Percentiles rank a stretch among this genome's conserved stretches.
phyloP scores from a whole-genome alignment of 148 eudicot genomes.

The Silene latifolia region DNA sequence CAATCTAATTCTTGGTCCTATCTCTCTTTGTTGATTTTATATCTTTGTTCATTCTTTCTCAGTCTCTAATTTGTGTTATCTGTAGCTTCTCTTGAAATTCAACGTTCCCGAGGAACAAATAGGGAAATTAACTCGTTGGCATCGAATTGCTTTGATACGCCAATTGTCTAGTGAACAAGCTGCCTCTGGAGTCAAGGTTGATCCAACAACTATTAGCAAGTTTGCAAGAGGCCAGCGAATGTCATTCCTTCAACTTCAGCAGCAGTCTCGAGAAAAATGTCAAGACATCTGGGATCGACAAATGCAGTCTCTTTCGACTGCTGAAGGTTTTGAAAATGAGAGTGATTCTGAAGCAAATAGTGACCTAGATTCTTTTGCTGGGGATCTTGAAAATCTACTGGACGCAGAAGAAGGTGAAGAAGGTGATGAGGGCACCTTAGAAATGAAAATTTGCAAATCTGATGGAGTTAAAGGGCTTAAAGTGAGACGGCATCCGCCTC shows the following conservation, averaged over 20 bases:
- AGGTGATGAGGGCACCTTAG: constrained; percentile 61
- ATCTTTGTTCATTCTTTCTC: not conserved
- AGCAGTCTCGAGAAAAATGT: constrained; percentile 92
- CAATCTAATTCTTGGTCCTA: not conserved
- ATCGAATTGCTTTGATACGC: constrained; percentile 93
- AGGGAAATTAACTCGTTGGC: constrained; percentile 85
- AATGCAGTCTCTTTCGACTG: constrained; percentile 69
- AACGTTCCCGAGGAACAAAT: constrained; percentile 80
- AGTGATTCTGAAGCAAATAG: constrained; percentile 91
- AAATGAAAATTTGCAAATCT: constrained; percentile 49
- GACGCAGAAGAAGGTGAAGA: constrained; percentile 96
- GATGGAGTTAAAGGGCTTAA: constrained; percentile 92
- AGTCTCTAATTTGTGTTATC: not conserved
- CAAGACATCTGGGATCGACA: constrained; percentile 99
- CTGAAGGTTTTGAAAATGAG: constrained; percentile 86
- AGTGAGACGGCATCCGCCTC: constrained; percentile 82
- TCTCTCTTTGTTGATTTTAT: not conserved
- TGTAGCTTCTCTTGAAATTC: constrained; percentile 78
- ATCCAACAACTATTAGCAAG: constrained; percentile 85
- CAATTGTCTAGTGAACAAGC: constrained; percentile 98
- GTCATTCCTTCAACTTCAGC: constrained; percentile 98
- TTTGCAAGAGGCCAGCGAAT: constrained; percentile 98
- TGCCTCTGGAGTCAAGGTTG: constrained; percentile 77
- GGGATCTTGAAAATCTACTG: constrained; percentile 92
- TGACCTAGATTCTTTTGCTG: constrained; percentile 97